Conservation (phyloP, 192 early-diverging fungal genomes). For the Coemansia sp. region DNA sequence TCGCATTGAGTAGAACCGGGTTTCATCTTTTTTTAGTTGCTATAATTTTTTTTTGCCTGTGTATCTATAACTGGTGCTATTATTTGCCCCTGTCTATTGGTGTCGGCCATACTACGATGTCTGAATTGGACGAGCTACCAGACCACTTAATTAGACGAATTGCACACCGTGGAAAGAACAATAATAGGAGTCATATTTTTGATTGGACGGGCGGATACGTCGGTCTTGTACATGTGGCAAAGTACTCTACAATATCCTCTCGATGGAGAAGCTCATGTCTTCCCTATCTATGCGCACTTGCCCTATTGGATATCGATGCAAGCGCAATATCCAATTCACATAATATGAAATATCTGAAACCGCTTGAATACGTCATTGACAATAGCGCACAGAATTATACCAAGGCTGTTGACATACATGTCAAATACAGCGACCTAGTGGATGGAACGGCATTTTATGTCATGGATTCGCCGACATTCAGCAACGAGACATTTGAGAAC, state of each 20-base stretch:
- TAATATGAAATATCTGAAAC: not conserved
- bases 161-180: not conserved
- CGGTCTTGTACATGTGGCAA: not conserved
- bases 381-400: not conserved
- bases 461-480: not conserved
- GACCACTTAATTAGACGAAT: slow-evolving; percentile 4
- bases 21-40: not conserved
- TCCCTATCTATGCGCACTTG: not conserved
- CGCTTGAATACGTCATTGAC: not conserved
- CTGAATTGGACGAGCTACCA: not conserved
- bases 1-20: not conserved
- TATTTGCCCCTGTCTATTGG: not conserved
- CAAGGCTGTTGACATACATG: not conserved
- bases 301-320: not conserved
- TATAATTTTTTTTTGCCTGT: not conserved
- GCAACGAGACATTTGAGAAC: not conserved
- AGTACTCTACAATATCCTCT: not conserved
- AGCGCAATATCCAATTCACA: not conserved
- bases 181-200: not conserved
- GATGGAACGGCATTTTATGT: slow-evolving; percentile 1
- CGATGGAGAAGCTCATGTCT: not conserved
- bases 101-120: not conserved
- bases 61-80: not conserved
- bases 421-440: not conserved
- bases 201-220: not conserved